Evolutionary conservation across 768 basidiomycete genomes (phyloP).

Genomic region (Lentinus brumalis): DNA sequence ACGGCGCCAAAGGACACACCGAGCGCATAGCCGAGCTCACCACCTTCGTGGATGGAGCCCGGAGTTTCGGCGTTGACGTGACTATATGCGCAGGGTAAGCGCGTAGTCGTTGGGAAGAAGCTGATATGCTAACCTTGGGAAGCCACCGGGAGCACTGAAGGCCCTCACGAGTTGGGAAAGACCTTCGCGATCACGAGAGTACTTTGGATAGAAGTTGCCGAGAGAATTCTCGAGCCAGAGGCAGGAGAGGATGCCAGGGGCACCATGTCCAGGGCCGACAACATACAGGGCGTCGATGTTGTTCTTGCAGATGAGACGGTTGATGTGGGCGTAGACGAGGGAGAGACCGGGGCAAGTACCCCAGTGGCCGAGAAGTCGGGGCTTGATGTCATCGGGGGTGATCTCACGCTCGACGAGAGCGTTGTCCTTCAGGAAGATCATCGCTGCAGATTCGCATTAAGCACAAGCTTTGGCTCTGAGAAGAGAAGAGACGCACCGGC

Average conservation of each 20-base stretch:
- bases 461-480: neutral
- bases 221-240: constrained; percentile 86
- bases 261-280: constrained; percentile 87
- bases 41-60: constrained; percentile 90
- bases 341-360: constrained; percentile 80
- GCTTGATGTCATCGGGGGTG: constrained; percentile 73
- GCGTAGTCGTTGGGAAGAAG: neutral
- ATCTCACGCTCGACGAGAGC: constrained; percentile 64
- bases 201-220: constrained; percentile 55
- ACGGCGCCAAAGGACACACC: constrained; percentile 84
- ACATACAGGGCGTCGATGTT: constrained; percentile 70
- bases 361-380: constrained; percentile 81
- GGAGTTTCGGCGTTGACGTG: constrained; percentile 85
- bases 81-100: constrained; percentile 33
- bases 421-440: constrained; percentile 83
- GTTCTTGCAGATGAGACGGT: constrained; percentile 54
- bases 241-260: constrained; percentile 83
- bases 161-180: constrained; percentile 67
- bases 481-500: constrained; percentile 48
- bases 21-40: constrained; percentile 88
- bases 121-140: constrained; percentile 58
- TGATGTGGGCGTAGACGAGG: constrained; percentile 58
- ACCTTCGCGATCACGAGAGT: constrained; percentile 57
- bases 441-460: constrained; percentile 46
- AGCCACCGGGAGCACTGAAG: constrained; percentile 84